Percentiles rank a stretch among this genome's conserved stretches.
Conservation (phyloP, 2,329 filamentous ascomycete genomes). For the Claviceps cyperi region DNA sequence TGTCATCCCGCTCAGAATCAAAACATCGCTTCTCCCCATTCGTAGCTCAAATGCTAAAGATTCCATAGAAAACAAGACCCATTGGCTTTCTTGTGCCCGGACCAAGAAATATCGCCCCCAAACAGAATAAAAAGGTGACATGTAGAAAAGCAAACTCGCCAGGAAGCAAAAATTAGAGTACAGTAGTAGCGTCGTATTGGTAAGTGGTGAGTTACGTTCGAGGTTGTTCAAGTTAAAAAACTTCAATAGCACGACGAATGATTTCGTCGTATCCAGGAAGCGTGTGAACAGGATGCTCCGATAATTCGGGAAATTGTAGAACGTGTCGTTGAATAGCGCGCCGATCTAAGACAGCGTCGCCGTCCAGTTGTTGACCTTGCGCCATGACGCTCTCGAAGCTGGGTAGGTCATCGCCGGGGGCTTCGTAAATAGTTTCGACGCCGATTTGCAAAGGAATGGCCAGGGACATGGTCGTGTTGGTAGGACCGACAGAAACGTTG, state of each 20-base stretch:
- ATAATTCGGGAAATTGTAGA: conserved; percentile 19
- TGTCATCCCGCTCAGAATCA: not conserved
- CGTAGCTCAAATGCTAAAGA: not conserved
- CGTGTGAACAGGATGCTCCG: conserved; percentile 17
- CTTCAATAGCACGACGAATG: conserved; percentile 13
- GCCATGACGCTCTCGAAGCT: conserved; percentile 35
- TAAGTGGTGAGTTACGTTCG: no score
- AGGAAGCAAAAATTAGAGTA: not conserved
- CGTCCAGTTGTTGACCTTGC: conserved; percentile 26
- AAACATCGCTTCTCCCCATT: not conserved
- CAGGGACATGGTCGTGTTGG: conserved; percentile 29
- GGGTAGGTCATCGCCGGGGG: conserved; percentile 24
- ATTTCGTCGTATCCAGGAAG: conserved; percentile 27
- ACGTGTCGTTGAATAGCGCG: conserved; percentile 23
- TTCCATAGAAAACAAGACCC: not conserved
- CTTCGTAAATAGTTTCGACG: conserved; percentile 24
- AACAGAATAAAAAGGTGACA: not conserved
- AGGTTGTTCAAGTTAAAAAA: not conserved
- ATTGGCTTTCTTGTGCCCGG: not conserved
- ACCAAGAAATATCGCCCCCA: not conserved
- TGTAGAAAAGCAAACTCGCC: no score
- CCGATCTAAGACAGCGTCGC: conserved; percentile 28
- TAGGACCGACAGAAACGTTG: conserved; percentile 26
- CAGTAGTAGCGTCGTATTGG: not conserved
- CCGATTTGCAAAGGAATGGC: conserved; percentile 37